Conservation (phyloP, 768 basidiomycete species). For the Russula foetens region DNA sequence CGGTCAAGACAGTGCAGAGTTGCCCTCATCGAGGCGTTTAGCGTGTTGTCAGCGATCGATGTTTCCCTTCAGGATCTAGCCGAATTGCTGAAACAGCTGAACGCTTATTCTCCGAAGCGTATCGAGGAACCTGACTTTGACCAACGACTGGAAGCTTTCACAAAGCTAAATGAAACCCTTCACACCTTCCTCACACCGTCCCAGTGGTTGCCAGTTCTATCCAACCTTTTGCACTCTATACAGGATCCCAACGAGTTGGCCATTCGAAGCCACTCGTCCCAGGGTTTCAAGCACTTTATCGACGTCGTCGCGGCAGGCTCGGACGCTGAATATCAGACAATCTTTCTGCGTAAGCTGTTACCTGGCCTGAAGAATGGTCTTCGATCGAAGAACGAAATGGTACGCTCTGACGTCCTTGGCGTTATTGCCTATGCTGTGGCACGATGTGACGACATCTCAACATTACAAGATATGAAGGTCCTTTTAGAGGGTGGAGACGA, state of each 20-base stretch:
- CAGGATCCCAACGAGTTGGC: constrained; percentile 87
- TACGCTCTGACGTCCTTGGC: constrained; percentile 75
- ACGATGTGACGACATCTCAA: constrained; percentile 47
- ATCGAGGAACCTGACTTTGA: constrained; percentile 94
- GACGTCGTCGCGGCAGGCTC: constrained; percentile 42
- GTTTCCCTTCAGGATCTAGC: constrained; percentile 40
- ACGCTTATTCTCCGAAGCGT: constrained; percentile 76
- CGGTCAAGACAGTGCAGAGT: constrained; percentile 64
- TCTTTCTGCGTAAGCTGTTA: constrained; percentile 59
- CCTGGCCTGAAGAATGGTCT: constrained; percentile 77
- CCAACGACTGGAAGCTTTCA: constrained; percentile 68
- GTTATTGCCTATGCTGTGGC: constrained; percentile 72
- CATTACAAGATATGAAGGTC: constrained; percentile 71
- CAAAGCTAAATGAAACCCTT: constrained; percentile 58
- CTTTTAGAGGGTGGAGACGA: constrained; percentile 83
- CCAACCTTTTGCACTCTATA: constrained; percentile 78
- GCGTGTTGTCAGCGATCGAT: constrained; percentile 40
- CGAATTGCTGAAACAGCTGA: constrained; percentile 56
- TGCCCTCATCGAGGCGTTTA: constrained; percentile 60
- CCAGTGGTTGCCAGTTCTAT: constrained; percentile 72
- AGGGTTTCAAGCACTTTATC: constrained; percentile 69
- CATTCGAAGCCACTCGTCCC: constrained; percentile 73
- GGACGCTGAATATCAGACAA: constrained; percentile 38
- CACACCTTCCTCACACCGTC: constrained; percentile 41
- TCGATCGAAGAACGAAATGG: constrained; percentile 72